A percentile compares a stretch with the other conserved stretches of the same genome.
Evolutionary conservation across 2,329 filamentous ascomycete genomes (phyloP).

Genomic region (Diaporthe sp.): DNA sequence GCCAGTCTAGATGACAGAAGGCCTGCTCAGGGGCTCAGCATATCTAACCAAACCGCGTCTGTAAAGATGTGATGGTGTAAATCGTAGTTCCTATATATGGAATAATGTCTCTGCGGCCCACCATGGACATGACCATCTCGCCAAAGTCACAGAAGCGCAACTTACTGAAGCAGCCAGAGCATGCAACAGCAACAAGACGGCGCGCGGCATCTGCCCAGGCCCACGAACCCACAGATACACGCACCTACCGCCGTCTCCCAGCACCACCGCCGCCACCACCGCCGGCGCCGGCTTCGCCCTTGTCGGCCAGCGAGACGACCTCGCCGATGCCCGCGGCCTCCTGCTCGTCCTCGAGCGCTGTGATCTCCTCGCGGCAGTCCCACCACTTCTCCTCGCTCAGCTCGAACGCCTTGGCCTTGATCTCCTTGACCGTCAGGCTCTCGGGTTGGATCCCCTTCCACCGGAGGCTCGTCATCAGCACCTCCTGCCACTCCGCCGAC

Average conservation of each 20-base stretch:
- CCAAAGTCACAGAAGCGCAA: neutral
- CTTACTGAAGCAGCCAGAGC: neutral
- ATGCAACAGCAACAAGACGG: neutral
- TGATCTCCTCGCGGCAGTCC: conserved; percentile 96
- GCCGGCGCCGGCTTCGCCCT: conserved; percentile 67
- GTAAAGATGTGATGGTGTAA: too few relatives aligned
- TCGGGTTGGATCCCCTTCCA: conserved; percentile 76
- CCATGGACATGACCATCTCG: neutral
- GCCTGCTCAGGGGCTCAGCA: neutral
- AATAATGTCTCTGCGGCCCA: neutral
- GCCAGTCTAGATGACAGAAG: too few relatives aligned
- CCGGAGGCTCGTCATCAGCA: conserved; percentile 81
- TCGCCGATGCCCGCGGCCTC: conserved; percentile 95
- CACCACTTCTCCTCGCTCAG: conserved; percentile 98
- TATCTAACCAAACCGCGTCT: neutral
- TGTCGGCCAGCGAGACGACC: conserved; percentile 88
- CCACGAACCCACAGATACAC: neutral
- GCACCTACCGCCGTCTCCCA: conserved; percentile 40
- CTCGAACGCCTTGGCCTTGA: conserved; percentile 91
- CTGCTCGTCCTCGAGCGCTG: conserved; percentile 92
- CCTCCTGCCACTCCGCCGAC: conserved; percentile 89
- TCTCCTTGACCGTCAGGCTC: conserved; percentile 85
- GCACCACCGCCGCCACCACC: conserved; percentile 52
- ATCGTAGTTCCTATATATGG: neutral
- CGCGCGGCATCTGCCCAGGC: neutral